Evolutionary conservation across 306 rosid genomes (phyloP).

Genomic region (Cicer arietinum): DNA sequence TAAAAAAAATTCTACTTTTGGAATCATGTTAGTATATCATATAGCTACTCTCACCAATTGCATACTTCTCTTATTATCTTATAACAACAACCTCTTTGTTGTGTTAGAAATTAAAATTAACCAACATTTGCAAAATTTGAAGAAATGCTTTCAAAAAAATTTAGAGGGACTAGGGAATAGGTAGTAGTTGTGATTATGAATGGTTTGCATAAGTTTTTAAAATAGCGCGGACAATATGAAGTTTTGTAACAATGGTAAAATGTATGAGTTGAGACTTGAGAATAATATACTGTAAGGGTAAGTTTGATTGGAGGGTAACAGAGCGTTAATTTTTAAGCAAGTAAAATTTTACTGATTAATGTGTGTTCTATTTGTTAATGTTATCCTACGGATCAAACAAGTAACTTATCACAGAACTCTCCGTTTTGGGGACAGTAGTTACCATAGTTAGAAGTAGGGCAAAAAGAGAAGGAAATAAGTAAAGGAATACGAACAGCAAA

Average conservation of each 20-base stretch:
- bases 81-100: constrained; percentile 4
- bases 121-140: neutral
- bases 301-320: neutral
- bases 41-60: neutral
- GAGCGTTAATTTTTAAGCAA: neutral
- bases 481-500: neutral
- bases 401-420: neutral
- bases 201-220: neutral
- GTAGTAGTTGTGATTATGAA: neutral
- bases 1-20: too few species aligned
- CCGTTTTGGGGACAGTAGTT: neutral
- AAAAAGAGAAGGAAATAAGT: neutral
- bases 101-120: neutral
- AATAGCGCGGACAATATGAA: neutral
- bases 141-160: neutral
- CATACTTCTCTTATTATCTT: neutral
- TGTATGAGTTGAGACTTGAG: neutral
- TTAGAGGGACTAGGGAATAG: neutral
- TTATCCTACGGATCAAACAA: neutral
- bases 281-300: neutral
- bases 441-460: neutral
- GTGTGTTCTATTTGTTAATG: neutral
- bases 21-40: too few species aligned
- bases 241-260: too few species aligned
- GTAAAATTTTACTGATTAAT: neutral